Evolutionary conservation across 164 flowering plant species (phyloP).

Genomic region (Chloranthus sessilifolius): DNA sequence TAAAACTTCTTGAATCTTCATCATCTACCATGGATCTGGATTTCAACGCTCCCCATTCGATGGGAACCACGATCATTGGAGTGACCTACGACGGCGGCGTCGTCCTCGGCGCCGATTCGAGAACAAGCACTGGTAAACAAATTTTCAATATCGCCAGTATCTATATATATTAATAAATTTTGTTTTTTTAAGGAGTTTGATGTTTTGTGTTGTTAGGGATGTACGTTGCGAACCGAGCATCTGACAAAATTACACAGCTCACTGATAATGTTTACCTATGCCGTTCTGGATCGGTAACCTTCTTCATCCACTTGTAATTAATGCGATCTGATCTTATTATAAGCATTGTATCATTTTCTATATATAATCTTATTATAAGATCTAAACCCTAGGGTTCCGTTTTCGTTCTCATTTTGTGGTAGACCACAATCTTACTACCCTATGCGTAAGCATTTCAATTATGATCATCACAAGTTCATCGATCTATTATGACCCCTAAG

Average conservation of each 20-base stretch:
- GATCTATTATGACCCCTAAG: no score
- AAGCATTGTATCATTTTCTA: no score
- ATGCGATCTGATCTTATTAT: no score
- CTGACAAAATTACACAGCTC: slow-evolving; percentile 86
- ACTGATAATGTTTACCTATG: slow-evolving; percentile 86
- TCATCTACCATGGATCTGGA: slow-evolving; percentile 43
- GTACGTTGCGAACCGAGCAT: slow-evolving; percentile 89
- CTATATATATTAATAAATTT: not conserved
- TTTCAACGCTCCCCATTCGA: slow-evolving; percentile 58
- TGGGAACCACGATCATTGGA: slow-evolving; percentile 90
- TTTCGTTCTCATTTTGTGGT: no score
- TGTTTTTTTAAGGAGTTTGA: not conserved
- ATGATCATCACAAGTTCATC: no score
- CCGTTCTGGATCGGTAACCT: slow-evolving; percentile 84
- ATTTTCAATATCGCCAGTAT: no score
- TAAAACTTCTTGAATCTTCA: not conserved
- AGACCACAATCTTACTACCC: no score
- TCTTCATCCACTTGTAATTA: not conserved
- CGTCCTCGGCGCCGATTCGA: slow-evolving; percentile 84
- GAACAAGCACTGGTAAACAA: slow-evolving; percentile 72
- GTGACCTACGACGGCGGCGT: slow-evolving; percentile 82
- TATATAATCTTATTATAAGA: no score
- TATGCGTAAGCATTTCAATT: no score
- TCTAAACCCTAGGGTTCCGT: no score
- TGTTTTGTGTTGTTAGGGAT: slow-evolving; percentile 31